Base-by-base conservation (phyloP, 306 rosid genomes). In the Malus sieversii region DNA sequence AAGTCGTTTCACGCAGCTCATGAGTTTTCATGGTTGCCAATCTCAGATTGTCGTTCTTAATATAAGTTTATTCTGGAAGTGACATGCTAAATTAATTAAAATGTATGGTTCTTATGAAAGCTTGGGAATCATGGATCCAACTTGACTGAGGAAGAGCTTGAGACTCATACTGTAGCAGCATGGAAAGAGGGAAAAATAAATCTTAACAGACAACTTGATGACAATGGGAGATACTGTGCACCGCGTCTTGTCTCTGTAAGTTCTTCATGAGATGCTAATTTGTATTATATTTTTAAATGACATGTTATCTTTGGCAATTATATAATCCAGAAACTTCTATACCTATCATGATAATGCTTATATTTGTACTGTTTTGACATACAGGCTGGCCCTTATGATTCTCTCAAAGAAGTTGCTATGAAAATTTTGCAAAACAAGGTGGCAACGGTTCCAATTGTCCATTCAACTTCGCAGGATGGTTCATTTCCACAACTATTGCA, bases 101-200 rank as follows among this genome's bases (percentile, higher is more conserved):
- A 32, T 59, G 6, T n/a, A 11, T 72, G 72, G 58, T 4, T 78
- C 32, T 79, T 73, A 81, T 88, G 87, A 75, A 83, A 93, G 98
- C 88, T 93, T 83, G 91, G 96, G 71, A 89, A 77, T 76, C 95
- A 80, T 85, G 97, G 93, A 69, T 83, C 96, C 83, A 85, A 82
- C 82, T 78, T 93, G 87, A 85, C 96, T 3, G 96, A 90, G 85
- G 96, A 93, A 81, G 86, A 93, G 85, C 93, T 93, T 45, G 95
- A 90, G 80, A 93, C 88, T 75, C 96, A 90, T 86, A 90, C 98
- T 61, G 84, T 93, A 78, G 90, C 88, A 30, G 96, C 93, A 35
- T 93, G 98, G 98, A 93, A 93, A 86, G 93, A 82, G 82, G 92
- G 88, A 20, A 93, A 93, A 73, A 70, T 82, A 64, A 85, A 78